Conservation (phyloP, 179 eudicot species). For the Spergularia azorica region DNA sequence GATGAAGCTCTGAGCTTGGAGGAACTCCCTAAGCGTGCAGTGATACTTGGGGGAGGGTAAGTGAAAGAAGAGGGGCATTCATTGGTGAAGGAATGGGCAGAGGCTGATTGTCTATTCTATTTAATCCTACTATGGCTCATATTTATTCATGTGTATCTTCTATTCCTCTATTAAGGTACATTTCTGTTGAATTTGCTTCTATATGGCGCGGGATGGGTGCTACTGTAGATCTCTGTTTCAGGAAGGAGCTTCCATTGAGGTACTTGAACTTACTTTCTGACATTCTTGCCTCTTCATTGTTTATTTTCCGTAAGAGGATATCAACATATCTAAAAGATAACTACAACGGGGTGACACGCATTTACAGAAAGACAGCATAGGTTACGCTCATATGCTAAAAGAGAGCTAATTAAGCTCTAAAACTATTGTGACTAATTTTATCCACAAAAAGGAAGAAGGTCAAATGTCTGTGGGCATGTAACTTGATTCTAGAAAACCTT, state of each 20-base stretch:
- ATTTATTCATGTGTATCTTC: not conserved
- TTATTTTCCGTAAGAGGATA: not conserved
- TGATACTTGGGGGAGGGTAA: conserved; percentile 96
- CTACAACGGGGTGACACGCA: too few species aligned
- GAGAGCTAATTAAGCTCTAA: too few species aligned
- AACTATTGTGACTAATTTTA: too few species aligned
- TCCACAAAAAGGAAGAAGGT: too few species aligned
- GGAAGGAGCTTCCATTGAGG: conserved; percentile 98
- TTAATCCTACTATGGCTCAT: not conserved
- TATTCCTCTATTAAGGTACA: conserved; percentile 56
- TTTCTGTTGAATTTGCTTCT: conserved; percentile 99
- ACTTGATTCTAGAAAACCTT: too few species aligned
- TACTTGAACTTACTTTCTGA: conserved; percentile 20
- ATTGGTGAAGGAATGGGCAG: not conserved
- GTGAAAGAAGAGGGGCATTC: conserved; percentile 18
- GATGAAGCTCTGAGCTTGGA: conserved; percentile 99
- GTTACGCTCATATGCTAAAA: too few species aligned
- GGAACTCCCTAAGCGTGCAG: conserved; percentile 88
- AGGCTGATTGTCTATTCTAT: not conserved
- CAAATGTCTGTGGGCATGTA: too few species aligned
- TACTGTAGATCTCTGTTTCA: conserved; percentile 76
- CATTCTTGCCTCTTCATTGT: conserved; percentile 19
- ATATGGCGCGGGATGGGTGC: conserved; percentile 99
- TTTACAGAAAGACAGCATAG: too few species aligned
- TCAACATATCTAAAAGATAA: not conserved